phyloP scores from a whole-genome alignment of 352 stramenopile species.

The Globisporangium yorkense region DNA sequence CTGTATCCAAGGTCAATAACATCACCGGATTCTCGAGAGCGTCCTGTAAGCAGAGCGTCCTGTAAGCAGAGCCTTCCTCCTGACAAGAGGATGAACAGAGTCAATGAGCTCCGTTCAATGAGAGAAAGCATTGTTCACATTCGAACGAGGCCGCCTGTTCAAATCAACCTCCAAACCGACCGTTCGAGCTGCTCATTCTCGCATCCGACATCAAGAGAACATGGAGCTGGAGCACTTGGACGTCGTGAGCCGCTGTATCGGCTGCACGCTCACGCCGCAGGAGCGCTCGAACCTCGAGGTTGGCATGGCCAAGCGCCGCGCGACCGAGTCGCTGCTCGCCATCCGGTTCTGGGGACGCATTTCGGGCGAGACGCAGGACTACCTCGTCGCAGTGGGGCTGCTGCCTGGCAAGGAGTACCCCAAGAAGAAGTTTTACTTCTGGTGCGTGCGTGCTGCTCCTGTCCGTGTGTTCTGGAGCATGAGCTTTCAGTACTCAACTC shows the following conservation, averaged over 20 bases:
- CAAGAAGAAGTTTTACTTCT: constrained; percentile 87
- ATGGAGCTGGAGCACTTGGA: constrained; percentile 81
- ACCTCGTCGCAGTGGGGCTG: constrained; percentile 56
- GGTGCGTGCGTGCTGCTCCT: constrained; percentile 18
- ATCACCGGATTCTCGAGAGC: no score
- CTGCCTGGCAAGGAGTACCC: constrained; percentile 57
- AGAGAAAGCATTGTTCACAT: no score
- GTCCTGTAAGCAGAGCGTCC: no score
- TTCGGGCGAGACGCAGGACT: constrained; percentile 56
- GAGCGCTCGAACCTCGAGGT: constrained; percentile 76
- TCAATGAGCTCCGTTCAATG: no score
- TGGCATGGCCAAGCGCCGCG: constrained; percentile 58
- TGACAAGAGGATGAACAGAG: no score
- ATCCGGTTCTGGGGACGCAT: constrained; percentile 75
- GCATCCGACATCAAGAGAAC: background rate
- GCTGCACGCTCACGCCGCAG: constrained; percentile 61
- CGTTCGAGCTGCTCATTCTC: background rate
- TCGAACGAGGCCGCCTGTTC: no score
- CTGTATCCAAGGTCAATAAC: no score
- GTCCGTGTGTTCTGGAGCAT: background rate
- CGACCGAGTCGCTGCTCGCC: constrained; percentile 51
- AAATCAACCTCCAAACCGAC: background rate
- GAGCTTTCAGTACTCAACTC: background rate
- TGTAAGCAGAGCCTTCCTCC: no score
- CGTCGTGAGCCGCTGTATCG: constrained; percentile 60